phyloP scores from a whole-genome alignment of 208 protist species.

The Trypanosoma conorhini region DNA sequence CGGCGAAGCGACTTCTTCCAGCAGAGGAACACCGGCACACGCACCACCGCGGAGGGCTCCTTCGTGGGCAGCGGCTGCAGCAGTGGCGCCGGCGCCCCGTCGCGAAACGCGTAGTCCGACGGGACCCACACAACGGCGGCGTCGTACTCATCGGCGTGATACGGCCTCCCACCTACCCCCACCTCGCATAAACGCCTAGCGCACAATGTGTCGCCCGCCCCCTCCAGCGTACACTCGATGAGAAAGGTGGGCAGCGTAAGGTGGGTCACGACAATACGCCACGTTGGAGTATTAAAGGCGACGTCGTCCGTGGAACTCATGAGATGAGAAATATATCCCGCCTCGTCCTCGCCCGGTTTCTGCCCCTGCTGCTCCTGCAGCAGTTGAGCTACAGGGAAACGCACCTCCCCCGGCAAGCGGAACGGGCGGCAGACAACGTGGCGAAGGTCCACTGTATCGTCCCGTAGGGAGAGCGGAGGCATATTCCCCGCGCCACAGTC shows the following conservation, averaged over 20 bases:
- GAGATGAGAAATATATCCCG: slow-evolving; percentile 2
- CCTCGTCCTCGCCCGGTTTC: background rate
- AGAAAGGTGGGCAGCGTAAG: slow-evolving; percentile 29
- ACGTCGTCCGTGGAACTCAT: slow-evolving; percentile 11
- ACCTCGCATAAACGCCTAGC: slow-evolving; percentile 33
- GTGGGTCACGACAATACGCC: slow-evolving; percentile 36
- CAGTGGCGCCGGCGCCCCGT: background rate
- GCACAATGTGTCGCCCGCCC: slow-evolving; percentile 9
- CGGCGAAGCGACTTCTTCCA: slow-evolving; percentile 30
- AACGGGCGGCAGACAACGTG: background rate
- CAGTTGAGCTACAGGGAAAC: slow-evolving; percentile 10
- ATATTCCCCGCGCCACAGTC: background rate
- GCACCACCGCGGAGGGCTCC: slow-evolving; percentile 18
- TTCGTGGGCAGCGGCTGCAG: slow-evolving; percentile 26
- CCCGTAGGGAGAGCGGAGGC: slow-evolving; percentile 5
- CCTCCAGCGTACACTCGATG: slow-evolving; percentile 24
- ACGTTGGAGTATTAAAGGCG: slow-evolving; percentile 24
- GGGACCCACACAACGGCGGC: slow-evolving; percentile 64
- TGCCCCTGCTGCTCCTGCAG: slow-evolving; percentile 4
- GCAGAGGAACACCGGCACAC: slow-evolving; percentile 50
- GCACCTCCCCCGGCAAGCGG: background rate
- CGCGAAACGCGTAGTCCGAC: slow-evolving; percentile 43
- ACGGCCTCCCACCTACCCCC: slow-evolving; percentile 35
- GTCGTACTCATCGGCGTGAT: slow-evolving; percentile 42
- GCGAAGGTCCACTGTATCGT: slow-evolving; percentile 26